Evolutionary conservation across 2,329 filamentous ascomycete species (phyloP), one percentile per base, ranked within the genome.

Genomic region (Colletotrichum aenigma): DNA sequence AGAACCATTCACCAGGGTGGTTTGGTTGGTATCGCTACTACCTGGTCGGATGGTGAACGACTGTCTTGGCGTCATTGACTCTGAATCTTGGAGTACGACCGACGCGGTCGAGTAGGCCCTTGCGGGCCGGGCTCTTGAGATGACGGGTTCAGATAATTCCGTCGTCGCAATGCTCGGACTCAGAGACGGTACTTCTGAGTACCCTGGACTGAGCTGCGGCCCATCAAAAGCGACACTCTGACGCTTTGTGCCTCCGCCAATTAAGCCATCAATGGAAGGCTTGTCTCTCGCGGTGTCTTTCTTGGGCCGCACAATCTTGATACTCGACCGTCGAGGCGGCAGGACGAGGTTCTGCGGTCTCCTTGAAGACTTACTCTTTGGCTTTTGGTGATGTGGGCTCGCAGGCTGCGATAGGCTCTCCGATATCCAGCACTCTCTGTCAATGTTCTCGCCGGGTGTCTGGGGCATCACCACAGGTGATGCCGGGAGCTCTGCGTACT

Each of bases 151-250:
- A 2, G 81, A 84, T 26, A 75, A 34, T 4, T 79, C 80, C 15
- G 79, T 81, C 6, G 82, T 83, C n/a, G 79, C 76, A 26, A 85
- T 77, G 75, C 84, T 85, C 28, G 83, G 82, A 8, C 81, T 78
- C 13, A 83, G 79, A 12, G 83, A 85, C 10, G 71, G 65, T 6
- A 66, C 71, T 7, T 79, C 74, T 10, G 74, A 76, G 79, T 7
- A 76, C 38, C 4, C 69, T 58, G 70, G 70, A 21, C 64, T 71
- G 7, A 76, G 68, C 56, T 73, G 72, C 5, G 76, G 71, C 4
- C 12, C 66, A 28, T 77, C 75, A 13, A 60, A 38, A 12, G 48
- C 6, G 4, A 64, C 43, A 12, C 32, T 66, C n/a, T 70, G 62
- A 16, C 67, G 66, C n/a, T 75, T 28, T 76, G 74, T 38, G 71